These are phyloP conservation scores for Leptographium galeiforme DNA, from an alignment of 2,329 filamentous ascomycete species.

Conservation along the genomic window DNA sequence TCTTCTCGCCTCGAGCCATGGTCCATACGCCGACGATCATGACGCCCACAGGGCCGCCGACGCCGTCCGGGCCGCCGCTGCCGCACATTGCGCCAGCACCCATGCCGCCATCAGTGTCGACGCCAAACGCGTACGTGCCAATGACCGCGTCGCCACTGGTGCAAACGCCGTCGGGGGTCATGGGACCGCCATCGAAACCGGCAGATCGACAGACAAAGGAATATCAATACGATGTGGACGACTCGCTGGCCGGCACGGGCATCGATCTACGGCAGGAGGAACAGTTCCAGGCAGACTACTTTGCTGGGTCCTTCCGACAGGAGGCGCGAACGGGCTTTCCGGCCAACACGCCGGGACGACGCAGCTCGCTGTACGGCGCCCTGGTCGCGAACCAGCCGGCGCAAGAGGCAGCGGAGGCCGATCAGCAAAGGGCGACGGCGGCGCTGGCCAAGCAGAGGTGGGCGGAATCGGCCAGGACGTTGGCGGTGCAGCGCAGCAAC, in stretches of 20 bases:
- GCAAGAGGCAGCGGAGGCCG: slow-evolving; percentile 26
- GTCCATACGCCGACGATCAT: slow-evolving; percentile 6
- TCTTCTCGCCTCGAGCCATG: slow-evolving; percentile 3
- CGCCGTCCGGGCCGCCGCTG: slow-evolving; percentile 6
- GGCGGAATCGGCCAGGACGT: slow-evolving; percentile 47
- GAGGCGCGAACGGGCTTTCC: slow-evolving; percentile 40
- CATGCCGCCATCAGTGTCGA: not conserved
- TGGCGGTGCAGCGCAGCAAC: slow-evolving; percentile 47
- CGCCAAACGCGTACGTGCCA: slow-evolving; percentile 5
- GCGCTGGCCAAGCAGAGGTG: slow-evolving; percentile 54
- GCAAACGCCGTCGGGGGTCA: slow-evolving; percentile 20
- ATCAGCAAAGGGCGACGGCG: slow-evolving; percentile 52
- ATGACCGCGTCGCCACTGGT: slow-evolving; percentile 1
- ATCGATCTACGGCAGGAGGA: slow-evolving; percentile 82
- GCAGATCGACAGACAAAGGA: slow-evolving; percentile 50
- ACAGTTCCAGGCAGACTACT: slow-evolving; percentile 60
- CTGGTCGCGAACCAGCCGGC: slow-evolving; percentile 53
- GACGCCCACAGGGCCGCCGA: slow-evolving; percentile 6
- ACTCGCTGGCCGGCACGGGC: slow-evolving; percentile 71
- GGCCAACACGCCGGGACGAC: slow-evolving; percentile 40
- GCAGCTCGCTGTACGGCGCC: slow-evolving; percentile 48
- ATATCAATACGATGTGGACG: slow-evolving; percentile 60
- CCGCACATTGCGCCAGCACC: slow-evolving; percentile 4
- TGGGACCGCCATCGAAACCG: slow-evolving; percentile 48
- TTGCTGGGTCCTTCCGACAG: slow-evolving; percentile 30